Conservation (phyloP, 202 grass and related monocot genomes). For the Hordeum pubiflorum region DNA sequence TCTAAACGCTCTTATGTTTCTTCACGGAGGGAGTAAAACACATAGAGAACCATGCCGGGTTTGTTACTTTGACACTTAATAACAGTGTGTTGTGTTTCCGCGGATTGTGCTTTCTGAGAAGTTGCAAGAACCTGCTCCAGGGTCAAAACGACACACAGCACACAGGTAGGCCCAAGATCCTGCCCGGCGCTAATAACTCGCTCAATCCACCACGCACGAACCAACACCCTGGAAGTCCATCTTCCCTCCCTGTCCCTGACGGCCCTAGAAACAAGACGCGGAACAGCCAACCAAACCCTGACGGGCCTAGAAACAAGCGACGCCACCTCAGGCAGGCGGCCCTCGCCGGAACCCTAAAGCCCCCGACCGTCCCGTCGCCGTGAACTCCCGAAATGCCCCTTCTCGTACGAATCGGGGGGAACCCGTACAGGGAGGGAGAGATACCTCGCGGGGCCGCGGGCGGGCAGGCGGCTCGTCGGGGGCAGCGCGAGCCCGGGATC, state of each 20-base stretch:
- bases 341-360: conserved; percentile 21
- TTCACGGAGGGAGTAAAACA: background rate
- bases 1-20: no score
- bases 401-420: background rate
- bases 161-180: background rate
- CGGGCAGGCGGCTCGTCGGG: background rate
- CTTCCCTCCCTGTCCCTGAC: background rate
- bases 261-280: background rate
- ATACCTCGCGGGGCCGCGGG: conserved; percentile 7
- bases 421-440: background rate
- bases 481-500: background rate
- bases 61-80: background rate
- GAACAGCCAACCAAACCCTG: background rate
- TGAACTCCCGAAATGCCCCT: background rate
- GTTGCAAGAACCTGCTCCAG: background rate
- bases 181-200: background rate
- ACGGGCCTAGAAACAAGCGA: background rate
- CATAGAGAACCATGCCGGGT: background rate
- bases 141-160: background rate
- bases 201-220: background rate
- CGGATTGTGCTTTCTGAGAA: background rate
- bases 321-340: background rate
- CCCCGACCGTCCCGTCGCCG: background rate
- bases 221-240: background rate
- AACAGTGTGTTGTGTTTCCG: background rate